Evolutionary conservation across 1,284 basidiomycete species (phyloP).

Genomic region (Apiotrichum gamsii): DNA sequence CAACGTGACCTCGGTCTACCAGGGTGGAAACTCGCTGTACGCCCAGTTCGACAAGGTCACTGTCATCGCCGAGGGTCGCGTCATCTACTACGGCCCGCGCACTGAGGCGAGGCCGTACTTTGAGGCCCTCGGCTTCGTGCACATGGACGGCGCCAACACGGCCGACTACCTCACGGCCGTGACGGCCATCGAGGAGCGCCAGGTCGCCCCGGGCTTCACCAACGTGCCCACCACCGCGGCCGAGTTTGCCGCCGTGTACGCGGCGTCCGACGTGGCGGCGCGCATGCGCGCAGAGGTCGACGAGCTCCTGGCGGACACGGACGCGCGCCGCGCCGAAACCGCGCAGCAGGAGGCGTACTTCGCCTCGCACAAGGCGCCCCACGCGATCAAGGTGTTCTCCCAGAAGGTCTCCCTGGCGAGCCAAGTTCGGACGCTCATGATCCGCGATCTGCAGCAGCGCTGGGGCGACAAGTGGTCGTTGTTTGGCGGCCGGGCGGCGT

Average conservation of each 20-base stretch:
- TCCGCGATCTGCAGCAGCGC: slow-evolving; percentile 38
- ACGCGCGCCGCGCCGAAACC: slow-evolving; percentile 19
- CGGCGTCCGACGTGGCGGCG: slow-evolving; percentile 25
- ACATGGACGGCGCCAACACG: slow-evolving; percentile 40
- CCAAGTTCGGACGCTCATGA: slow-evolving; percentile 36
- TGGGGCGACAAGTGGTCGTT: slow-evolving; percentile 33
- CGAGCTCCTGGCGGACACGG: slow-evolving; percentile 21
- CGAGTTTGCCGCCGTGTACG: slow-evolving; percentile 51
- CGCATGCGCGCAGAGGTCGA: slow-evolving; percentile 35
- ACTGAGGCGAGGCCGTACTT: slow-evolving; percentile 70
- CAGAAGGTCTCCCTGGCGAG: slow-evolving; percentile 27
- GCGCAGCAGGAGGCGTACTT: slow-evolving; percentile 16
- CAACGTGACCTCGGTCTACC: slow-evolving; percentile 74
- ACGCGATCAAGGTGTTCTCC: slow-evolving; percentile 15
- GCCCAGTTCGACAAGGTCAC: slow-evolving; percentile 54
- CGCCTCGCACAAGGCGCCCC: slow-evolving; percentile 24
- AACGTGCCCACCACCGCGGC: slow-evolving; percentile 55
- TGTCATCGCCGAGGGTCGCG: slow-evolving; percentile 70
- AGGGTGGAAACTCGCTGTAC: slow-evolving; percentile 52
- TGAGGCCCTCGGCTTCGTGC: slow-evolving; percentile 66
- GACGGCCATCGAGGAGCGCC: slow-evolving; percentile 57
- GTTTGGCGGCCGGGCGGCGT: slow-evolving; percentile 34
- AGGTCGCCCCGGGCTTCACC: slow-evolving; percentile 51
- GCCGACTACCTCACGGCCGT: slow-evolving; percentile 59
- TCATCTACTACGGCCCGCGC: slow-evolving; percentile 73